Base-by-base conservation (phyloP, 2,329 filamentous ascomycete genomes). In the Colletotrichum eremochloae region DNA sequence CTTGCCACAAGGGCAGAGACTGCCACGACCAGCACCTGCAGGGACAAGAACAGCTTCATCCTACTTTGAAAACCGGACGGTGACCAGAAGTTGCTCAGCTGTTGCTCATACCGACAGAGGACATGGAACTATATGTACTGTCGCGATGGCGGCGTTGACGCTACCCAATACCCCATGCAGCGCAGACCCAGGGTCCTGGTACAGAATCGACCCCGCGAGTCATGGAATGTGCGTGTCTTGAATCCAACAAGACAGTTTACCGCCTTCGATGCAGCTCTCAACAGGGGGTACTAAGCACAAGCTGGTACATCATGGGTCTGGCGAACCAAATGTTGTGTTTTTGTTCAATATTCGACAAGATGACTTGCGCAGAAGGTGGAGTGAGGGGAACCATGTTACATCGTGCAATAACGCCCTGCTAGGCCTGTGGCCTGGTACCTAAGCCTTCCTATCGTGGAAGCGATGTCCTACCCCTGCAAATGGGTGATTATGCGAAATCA, bases 391-490 rank as follows among this genome's bases (percentile, higher is more conserved):
- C 11, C 18, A 36, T 42, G 58, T 62, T 38, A 62, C 58, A 62
- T 62, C 31, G 58, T 48, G 31, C 20, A 18, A 15, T 48, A 44
- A 36, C 58, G 18, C 24, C 6, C 11, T 36, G 42, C 18, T 36
- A 33, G 31, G 31, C 29, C 46, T 14, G 14, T 46, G 20, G 31
- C 31, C 15, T 62, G 42, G 58, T 31, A 48, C 58, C 24, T 24
- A 24, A 24, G n/a, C 36, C 42, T 62, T 33, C 58, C 42, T 62
- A 62, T 48, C 46, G 15, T 8, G 46, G 61, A 40, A 46, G 42
- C 48, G 44, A 53, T 63, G 24, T n/a, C 46, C 46, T 63, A 63
- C 12, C 60, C 60, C 60, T 52, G 60, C 14, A 63, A 18, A 29
- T 20, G 15, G 42, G 2, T 8, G 14, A 8, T 29, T 38, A 20